A percentile compares a stretch with the other conserved stretches of the same genome.
Conservation (phyloP, 176 grass and related monocot genomes). For the Paspalum vaginatum region DNA sequence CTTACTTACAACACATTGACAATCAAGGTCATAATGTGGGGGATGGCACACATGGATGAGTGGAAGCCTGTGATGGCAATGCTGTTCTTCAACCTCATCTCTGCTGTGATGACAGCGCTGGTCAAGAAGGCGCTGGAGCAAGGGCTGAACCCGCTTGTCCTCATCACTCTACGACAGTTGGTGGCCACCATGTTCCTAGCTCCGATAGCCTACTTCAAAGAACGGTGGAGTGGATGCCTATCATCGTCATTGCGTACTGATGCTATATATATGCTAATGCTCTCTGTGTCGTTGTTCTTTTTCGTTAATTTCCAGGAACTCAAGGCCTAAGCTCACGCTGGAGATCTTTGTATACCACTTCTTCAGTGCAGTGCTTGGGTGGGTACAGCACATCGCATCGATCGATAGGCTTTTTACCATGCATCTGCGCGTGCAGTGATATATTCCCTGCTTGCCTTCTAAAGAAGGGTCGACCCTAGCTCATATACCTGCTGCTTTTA, state of each 20-base stretch:
- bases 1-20: background rate
- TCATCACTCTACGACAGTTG: slow-evolving; percentile 71
- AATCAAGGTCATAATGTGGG: slow-evolving; percentile 1
- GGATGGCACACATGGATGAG: slow-evolving; percentile 8
- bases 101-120: slow-evolving; percentile 69
- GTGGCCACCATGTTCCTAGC: slow-evolving; percentile 68
- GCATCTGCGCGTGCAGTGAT: background rate
- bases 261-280: background rate
- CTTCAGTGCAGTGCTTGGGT: slow-evolving; percentile 78
- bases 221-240: slow-evolving; percentile 48
- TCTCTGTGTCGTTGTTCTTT: background rate
- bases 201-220: slow-evolving; percentile 73
- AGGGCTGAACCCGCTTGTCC: slow-evolving; percentile 67
- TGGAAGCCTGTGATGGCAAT: slow-evolving; percentile 58
- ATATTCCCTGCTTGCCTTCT: background rate
- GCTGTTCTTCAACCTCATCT: slow-evolving; percentile 53
- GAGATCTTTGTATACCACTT: slow-evolving; percentile 79
- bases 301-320: slow-evolving; percentile 52
- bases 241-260: background rate
- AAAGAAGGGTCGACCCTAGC: background rate
- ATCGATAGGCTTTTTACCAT: too few relatives aligned
- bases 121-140: slow-evolving; percentile 65
- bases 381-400: background rate
- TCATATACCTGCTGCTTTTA: background rate
- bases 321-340: slow-evolving; percentile 69